Evolutionary conservation across 2,329 filamentous ascomycete genomes (phyloP), one percentile per base, ranked within the genome.

Genomic region (Bipolaris cookei): DNA sequence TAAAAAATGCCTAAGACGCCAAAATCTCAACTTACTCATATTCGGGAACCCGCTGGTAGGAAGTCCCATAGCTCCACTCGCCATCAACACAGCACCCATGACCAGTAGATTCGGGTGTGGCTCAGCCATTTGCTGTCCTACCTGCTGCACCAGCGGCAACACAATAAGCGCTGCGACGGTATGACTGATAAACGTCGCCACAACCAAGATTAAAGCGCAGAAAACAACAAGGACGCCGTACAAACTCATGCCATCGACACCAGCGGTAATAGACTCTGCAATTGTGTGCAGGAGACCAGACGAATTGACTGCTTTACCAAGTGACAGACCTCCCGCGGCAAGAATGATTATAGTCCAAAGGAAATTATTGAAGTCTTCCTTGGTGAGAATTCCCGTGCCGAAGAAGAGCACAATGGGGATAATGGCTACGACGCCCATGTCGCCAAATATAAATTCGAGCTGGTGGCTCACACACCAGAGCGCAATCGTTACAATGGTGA

Each of bases 321-420:
- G 86, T 1, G 92, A 92, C 32, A 99, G 81, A 6, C 95, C 95
- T 44, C 95, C 95, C 0, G 95, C 94, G 0, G 95, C 95, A 18
- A 99, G 88, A 70, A 99, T 98, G 78, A 99, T 97, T 77, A 99
- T 99, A 18, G 96, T 99, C 95, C 95, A 99, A 37, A 97, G 89
- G 77, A 99, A 99, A 77, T 99, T 99, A 82, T 99, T 99, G 76
- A 99, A 99, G 79, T 99, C 95, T 78, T 98, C 95, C 79, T 98
- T 99, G 46, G 93, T 98, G 30, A 99, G 83, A 65, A 98, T 94
- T 10, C 95, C 95, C 1, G 92, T 93, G 52, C 95, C 95, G 69
- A 99, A 99, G 84, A 99, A 99, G 39, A 97, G 83, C 3, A 96
- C 90, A 49, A 99, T 89, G 5, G 95, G 95, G 59, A 99, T 92